Conservation (phyloP, 116 monocot species). For the Zostera marina region DNA sequence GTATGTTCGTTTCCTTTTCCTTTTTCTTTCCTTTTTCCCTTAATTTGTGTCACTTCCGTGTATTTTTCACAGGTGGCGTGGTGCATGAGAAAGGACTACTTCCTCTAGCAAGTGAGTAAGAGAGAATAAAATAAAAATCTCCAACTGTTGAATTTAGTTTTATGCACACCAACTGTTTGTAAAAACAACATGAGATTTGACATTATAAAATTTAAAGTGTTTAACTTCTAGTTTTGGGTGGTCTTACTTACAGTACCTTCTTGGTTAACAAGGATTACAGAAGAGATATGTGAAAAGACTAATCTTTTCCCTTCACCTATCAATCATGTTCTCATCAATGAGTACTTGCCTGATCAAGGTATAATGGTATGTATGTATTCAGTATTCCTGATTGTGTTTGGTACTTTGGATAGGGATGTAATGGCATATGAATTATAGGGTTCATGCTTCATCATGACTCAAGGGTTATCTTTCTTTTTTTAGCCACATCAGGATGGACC, state of each 20-base stretch:
- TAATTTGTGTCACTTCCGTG: background rate
- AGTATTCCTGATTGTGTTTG: background rate
- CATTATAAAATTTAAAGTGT: background rate
- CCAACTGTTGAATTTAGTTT: background rate
- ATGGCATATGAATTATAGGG: no score
- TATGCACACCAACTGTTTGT: conserved; percentile 3
- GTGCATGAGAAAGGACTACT: conserved; percentile 95
- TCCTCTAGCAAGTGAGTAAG: conserved; percentile 65
- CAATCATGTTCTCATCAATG: conserved; percentile 94
- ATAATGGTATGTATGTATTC: conserved; percentile 59
- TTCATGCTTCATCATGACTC: no score
- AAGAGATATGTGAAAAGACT: conserved; percentile 41
- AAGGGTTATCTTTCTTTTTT: background rate
- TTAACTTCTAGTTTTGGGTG: background rate
- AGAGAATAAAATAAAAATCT: no score
- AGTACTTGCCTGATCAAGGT: conserved; percentile 87
- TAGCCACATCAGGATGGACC: conserved; percentile 99
- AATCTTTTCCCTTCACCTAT: conserved; percentile 74
- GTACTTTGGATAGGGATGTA: no score
- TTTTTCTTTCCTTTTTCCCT: background rate
- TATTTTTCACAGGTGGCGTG: conserved; percentile 53
- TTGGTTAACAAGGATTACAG: conserved; percentile 67
- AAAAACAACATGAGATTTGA: background rate
- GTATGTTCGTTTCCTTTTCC: conserved; percentile 15
- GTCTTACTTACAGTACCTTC: conserved; percentile 68